Percentiles rank a stretch among this genome's conserved stretches.
phyloP scores from a whole-genome alignment of 345 rosid species.

The Clausena lansium region DNA sequence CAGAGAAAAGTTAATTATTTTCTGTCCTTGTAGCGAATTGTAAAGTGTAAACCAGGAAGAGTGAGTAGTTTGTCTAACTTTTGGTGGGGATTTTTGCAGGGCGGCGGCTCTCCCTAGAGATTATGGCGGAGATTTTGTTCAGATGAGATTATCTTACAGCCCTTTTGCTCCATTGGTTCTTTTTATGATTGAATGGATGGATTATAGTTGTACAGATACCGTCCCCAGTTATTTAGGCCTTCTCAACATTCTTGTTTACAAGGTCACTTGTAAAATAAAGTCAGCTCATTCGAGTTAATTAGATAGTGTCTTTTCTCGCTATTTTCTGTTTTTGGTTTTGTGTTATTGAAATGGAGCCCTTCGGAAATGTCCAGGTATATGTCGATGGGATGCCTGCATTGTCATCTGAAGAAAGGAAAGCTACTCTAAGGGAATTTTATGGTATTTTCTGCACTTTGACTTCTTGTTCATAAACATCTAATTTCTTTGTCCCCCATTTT shows the following conservation, averaged over 20 bases:
- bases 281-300: background rate
- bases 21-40: background rate
- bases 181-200: conserved; percentile 69
- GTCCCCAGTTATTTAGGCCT: conserved; percentile 58
- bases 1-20: background rate
- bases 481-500: background rate
- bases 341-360: conserved; percentile 4
- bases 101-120: conserved; percentile 61
- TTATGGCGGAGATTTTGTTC: conserved; percentile 41
- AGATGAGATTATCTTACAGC: conserved; percentile 64
- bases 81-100: conserved; percentile 35
- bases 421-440: conserved; percentile 61
- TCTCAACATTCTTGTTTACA: conserved; percentile 54
- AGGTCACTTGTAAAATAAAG: conserved; percentile 26
- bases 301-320: background rate
- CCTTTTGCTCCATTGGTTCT: conserved; percentile 55
- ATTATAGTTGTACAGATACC: conserved; percentile 57
- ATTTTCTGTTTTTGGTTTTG: background rate
- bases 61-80: background rate
- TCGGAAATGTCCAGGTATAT: conserved; percentile 40
- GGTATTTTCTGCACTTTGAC: conserved; percentile 34
- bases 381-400: conserved; percentile 56
- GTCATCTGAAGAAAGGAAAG: conserved; percentile 57
- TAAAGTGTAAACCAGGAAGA: background rate
- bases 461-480: background rate